phyloP scores from a whole-genome alignment of 768 basidiomycete genomes.

The Epithele typhae region DNA sequence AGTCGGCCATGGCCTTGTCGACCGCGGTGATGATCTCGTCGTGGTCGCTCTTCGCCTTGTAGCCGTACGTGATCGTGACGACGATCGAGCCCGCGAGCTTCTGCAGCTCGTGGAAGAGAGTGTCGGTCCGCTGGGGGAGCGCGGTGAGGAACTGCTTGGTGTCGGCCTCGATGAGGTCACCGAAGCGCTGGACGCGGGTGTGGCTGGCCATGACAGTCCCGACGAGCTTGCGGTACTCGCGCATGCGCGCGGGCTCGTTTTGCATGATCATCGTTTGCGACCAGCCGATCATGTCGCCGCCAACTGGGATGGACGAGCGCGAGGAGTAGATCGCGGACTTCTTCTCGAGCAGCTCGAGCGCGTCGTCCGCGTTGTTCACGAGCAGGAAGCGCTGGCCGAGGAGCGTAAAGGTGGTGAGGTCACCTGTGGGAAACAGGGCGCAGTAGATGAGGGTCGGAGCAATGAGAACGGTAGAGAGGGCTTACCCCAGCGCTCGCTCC shows the following conservation, averaged over 20 bases:
- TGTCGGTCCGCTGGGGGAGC: constrained; percentile 33
- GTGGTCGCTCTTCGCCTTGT: constrained; percentile 18
- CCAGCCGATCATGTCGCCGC: constrained; percentile 21
- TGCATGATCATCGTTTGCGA: constrained; percentile 33
- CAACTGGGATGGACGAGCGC: constrained; percentile 18
- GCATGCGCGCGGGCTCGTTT: not conserved
- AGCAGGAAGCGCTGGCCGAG: constrained; percentile 28
- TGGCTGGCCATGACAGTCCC: constrained; percentile 39
- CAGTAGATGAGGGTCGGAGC: not conserved
- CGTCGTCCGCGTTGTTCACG: constrained; percentile 22
- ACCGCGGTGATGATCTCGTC: constrained; percentile 25
- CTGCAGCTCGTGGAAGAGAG: constrained; percentile 36
- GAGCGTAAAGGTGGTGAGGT: constrained; percentile 22
- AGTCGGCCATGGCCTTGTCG: constrained; percentile 22
- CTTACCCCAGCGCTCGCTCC: constrained; percentile 27
- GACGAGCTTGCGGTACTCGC: constrained; percentile 17
- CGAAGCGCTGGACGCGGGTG: constrained; percentile 30
- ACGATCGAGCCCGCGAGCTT: constrained; percentile 28
- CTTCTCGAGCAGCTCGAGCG: constrained; percentile 28
- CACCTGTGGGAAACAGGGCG: constrained; percentile 15
- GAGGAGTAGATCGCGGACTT: constrained; percentile 23
- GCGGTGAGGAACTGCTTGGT: constrained; percentile 41
- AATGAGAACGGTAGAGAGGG: no score
- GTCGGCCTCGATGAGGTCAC: constrained; percentile 35
- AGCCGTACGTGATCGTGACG: constrained; percentile 27